Base-by-base conservation (phyloP, 2,329 filamentous ascomycete species). In the Gnomoniopsis smithogilvyi region DNA sequence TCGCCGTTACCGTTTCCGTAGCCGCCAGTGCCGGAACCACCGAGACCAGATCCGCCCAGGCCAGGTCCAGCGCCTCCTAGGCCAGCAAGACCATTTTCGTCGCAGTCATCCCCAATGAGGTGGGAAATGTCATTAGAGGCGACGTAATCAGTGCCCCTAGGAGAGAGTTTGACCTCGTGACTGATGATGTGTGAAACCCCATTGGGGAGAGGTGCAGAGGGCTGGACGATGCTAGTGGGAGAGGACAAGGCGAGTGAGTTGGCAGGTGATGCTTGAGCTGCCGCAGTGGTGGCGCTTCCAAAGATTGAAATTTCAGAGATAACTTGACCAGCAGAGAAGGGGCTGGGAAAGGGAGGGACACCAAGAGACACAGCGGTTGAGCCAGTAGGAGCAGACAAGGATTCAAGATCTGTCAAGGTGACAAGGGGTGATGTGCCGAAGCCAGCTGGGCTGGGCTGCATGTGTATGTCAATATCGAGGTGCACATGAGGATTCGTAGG, bases 381-480 rank as follows among this genome's bases (percentile, higher is more conserved):
- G 26, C n/a, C 36, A 33, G 51, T 30, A 1, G 33, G 53, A 17
- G 30, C 38, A 51, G 51, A 43, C n/a, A 48, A 11, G 19, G 57
- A 21, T 36, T 49, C 46, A 8, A 60, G 22, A 15, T 57, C 51
- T 22, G 38, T 49, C 30, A 45, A 19, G 26, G 51, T 17, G 47
- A 49, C 17, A 43, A 53, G 22, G 19, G 48, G 15, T 41, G 30
- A 15, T 24, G 47, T 43, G 19, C 19, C 38, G 12, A 43, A 17
- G 30, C 47, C 33, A 24, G 50, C 26, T 11, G 50, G 24, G 50
- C 3, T 22, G 54, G 52, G 14, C 22, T 48, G 51, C 43, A 62
- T 43, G 21, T 61, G 54, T 21, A 62, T 56, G 33, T 62, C 56
- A 22, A 62, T 62, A 21, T 60, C 54, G 21, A 62, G 51, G 15